Base-by-base conservation (phyloP, 2,329 filamentous ascomycete genomes). In the Fusarium sp. region DNA sequence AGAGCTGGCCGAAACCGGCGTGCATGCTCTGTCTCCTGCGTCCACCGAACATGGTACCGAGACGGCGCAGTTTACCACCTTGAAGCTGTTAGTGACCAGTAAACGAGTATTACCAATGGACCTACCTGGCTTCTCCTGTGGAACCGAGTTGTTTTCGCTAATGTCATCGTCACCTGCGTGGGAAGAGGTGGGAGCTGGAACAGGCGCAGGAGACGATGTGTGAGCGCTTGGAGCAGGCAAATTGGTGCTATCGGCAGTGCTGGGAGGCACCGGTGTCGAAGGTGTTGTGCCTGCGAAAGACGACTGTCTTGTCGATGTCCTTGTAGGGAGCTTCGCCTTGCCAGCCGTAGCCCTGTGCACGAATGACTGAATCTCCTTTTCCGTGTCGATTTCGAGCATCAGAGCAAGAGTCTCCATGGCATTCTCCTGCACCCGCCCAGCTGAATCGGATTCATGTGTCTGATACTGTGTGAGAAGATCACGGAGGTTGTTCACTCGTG, bases 401-500 rank as follows among this genome's bases (percentile, higher is more conserved):
- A 92, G 88, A 74, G 94, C 94, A 64, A 99, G 85, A 32, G 94
- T 94, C 69, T 92, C 91, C 80, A 96, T 95, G 32, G 94, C 91
- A 18, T 92, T 90, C 67, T 90, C 86, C 71, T 94, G 90, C 69
- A 88, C 91, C 64, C 93, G 89, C 81, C 97, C 93, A 21, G 96
- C 91, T 75, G 94, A 91, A 80, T 99, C 96, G 33, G 94, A 90
- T 81, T 98, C 96, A 80, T 97, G 93, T 0, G 96, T 99, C 82
- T 97, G 92, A 77, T 96, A 93, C 79, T 98, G 95, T 2, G 96
- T 98, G 68, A 99, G 88, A 44, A 94, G 89, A 82, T 98, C 96
- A 70, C 96, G 93, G 67, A 99, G 87, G 79, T 97, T 93, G 81
- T 98, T 97, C 75, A 97, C 86, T 63, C 96, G 91, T 76, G 90